Evolutionary conservation across 305 asterid genomes (phyloP).

Genomic region (Solanum hybrid): DNA sequence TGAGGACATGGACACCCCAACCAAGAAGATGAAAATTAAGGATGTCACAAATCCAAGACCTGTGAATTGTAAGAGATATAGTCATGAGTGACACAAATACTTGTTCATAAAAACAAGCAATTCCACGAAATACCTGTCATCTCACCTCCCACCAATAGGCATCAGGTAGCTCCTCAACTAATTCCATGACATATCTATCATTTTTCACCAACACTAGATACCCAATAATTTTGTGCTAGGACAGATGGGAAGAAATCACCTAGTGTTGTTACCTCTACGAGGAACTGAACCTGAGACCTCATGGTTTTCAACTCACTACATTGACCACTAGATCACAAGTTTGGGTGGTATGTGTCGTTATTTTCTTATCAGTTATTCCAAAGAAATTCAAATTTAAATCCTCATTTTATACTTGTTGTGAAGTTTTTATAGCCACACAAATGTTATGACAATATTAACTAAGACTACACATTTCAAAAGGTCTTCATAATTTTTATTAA

Average conservation of each 20-base stretch:
- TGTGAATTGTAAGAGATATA: not conserved
- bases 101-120: not conserved
- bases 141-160: not conserved
- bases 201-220: too few species aligned
- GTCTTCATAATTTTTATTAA: not conserved
- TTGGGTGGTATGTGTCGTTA: not conserved
- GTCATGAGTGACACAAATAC: not conserved
- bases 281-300: not conserved
- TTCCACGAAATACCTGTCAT: not conserved
- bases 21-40: slow-evolving; percentile 29
- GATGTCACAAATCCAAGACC: slow-evolving; percentile 38
- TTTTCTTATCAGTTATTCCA: not conserved
- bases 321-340: not conserved
- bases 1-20: slow-evolving; percentile 38
- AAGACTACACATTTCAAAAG: not conserved
- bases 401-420: not conserved
- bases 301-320: not conserved
- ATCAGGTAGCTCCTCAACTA: not conserved
- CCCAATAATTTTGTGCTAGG: not conserved
- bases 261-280: not conserved
- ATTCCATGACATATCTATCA: too few species aligned
- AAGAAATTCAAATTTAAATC: not conserved
- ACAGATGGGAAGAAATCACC: not conserved
- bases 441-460: not conserved
- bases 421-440: not conserved